Evolutionary conservation across 106 monocot species (phyloP).

Genomic region (Dendrobium officinale): DNA sequence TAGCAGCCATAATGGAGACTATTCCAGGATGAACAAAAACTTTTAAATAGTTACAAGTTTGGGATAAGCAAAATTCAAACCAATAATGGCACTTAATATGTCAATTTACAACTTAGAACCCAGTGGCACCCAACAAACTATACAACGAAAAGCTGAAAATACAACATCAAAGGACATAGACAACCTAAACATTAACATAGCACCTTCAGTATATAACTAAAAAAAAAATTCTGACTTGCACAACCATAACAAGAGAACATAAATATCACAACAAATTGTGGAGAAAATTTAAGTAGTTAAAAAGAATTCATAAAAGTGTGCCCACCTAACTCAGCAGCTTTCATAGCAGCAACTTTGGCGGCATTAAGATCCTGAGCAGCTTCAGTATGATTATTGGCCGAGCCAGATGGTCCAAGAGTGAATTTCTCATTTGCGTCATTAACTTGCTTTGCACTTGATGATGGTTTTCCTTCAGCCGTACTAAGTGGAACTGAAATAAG

Average conservation of each 20-base stretch:
- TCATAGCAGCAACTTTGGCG: slow-evolving; percentile 88
- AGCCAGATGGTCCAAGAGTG: slow-evolving; percentile 14
- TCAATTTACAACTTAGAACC: background rate
- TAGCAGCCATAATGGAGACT: background rate
- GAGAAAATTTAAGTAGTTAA: background rate
- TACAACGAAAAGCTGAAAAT: background rate
- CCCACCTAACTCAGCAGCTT: slow-evolving; percentile 90
- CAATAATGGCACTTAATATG: background rate
- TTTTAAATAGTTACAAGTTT: background rate
- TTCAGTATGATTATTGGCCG: slow-evolving; percentile 26
- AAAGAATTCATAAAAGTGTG: background rate
- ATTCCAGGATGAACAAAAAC: background rate
- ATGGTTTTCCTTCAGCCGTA: slow-evolving; percentile 33
- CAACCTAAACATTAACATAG: background rate
- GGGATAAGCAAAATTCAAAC: background rate
- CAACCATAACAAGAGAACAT: background rate
- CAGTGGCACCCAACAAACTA: background rate
- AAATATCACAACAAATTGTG: background rate
- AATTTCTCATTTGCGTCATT: slow-evolving; percentile 17
- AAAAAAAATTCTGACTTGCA: background rate
- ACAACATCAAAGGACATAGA: background rate
- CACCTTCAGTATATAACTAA: background rate
- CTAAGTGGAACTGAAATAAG: background rate
- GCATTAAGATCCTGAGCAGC: slow-evolving; percentile 48
- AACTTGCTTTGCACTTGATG: slow-evolving; percentile 24